phyloP scores from a whole-genome alignment of 1,139 yeast species.

The Zygoascus sp. region DNA sequence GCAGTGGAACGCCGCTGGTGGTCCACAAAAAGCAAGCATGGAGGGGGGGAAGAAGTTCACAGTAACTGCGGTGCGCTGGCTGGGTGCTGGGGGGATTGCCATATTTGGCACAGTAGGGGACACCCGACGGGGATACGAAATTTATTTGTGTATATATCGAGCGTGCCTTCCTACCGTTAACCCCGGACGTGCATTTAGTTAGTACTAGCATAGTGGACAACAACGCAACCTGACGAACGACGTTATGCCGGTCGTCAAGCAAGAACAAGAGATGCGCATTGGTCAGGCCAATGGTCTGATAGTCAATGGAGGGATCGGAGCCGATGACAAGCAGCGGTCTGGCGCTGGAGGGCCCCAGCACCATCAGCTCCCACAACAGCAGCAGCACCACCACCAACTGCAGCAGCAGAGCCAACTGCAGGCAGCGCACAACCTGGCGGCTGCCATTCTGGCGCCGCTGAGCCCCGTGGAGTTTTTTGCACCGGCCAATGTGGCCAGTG shows the following conservation, averaged over 20 bases:
- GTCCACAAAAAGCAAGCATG: no score
- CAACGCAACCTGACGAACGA: not conserved
- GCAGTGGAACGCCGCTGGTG: no score
- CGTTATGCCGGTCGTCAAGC: conserved; percentile 3
- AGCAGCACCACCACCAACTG: no score
- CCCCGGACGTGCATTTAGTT: not conserved
- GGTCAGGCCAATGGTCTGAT: not conserved
- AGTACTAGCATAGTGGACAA: not conserved
- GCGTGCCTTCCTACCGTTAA: not conserved
- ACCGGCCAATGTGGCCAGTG: conserved; percentile 6
- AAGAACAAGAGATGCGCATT: not conserved
- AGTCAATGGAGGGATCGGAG: no score
- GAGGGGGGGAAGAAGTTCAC: no score
- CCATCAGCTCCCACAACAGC: no score
- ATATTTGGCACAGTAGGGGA: not conserved
- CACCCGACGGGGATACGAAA: conserved; percentile 1
- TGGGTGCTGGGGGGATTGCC: no score
- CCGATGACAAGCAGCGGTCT: not conserved
- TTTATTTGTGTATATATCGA: conserved; percentile 1
- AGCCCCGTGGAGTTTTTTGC: conserved; percentile 8
- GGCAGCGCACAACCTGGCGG: no score
- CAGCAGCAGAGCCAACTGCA: no score
- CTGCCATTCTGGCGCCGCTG: conserved; percentile 1
- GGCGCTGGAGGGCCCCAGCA: no score
- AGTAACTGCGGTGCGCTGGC: no score